phyloP scores from a whole-genome alignment of 2,329 filamentous ascomycete genomes.

The Nannizziopsis arthrosporioides region DNA sequence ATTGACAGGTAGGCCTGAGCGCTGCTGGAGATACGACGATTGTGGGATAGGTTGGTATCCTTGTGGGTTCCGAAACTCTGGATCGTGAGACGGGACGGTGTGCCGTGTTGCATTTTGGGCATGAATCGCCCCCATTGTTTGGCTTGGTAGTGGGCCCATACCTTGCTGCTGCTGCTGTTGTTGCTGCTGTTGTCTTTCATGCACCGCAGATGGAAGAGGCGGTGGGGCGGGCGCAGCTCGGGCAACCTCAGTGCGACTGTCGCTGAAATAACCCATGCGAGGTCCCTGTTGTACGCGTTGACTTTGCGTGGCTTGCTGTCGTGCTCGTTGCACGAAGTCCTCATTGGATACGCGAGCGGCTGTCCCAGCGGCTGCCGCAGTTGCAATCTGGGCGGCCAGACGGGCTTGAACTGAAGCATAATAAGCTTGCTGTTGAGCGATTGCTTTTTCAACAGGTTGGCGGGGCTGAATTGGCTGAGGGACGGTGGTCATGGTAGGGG shows the following conservation, averaged over 20 bases:
- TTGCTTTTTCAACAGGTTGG: conserved; percentile 28
- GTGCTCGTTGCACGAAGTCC: conserved; percentile 25
- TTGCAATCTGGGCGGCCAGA: conserved; percentile 19
- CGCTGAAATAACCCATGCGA: conserved; percentile 35
- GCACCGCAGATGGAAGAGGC: conserved; percentile 3
- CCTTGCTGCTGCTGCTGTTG: conserved; percentile 4
- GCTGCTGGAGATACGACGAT: conserved; percentile 22
- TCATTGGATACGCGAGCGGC: conserved; percentile 17
- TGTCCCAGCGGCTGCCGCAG: conserved; percentile 16
- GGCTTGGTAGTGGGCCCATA: not conserved
- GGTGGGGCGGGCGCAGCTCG: conserved; percentile 14
- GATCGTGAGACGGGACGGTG: conserved; percentile 3
- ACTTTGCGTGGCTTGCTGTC: conserved; percentile 22
- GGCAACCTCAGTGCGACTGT: conserved; percentile 27
- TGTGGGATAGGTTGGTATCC: conserved; percentile 13
- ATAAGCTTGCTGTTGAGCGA: conserved; percentile 23
- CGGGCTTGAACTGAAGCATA: conserved; percentile 32
- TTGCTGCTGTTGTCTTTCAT: conserved; percentile 12
- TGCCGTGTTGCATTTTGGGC: conserved; percentile 3
- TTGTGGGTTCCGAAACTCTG: conserved; percentile 8
- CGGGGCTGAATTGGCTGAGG: conserved; percentile 24
- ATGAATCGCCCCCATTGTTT: conserved; percentile 2
- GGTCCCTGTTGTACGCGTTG: conserved; percentile 31
- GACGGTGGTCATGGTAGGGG: conserved; percentile 21
- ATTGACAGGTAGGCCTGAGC: conserved; percentile 2